phyloP scores from a whole-genome alignment of 345 rosid species.

The Crucihimalaya himalaica region DNA sequence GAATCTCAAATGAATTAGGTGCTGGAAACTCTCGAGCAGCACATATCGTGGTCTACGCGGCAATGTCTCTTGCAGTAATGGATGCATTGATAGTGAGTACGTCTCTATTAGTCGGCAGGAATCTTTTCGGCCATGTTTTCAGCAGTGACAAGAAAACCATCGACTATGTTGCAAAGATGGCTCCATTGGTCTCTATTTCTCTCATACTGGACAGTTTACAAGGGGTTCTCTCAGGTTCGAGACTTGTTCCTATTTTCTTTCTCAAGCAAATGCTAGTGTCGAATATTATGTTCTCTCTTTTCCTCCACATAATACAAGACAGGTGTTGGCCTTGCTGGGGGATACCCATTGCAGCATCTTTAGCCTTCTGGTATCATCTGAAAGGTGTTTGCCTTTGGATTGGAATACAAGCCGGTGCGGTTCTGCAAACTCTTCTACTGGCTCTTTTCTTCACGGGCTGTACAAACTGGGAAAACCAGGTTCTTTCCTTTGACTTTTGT shows the following conservation, averaged over 20 bases:
- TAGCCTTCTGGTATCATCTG: conserved; percentile 61
- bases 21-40: conserved; percentile 66
- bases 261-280: not conserved
- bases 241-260: not conserved
- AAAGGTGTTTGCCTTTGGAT: conserved; percentile 74
- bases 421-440: conserved; percentile 54
- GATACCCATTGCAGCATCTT: conserved; percentile 54
- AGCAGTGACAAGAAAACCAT: conserved; percentile 76
- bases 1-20: conserved; percentile 78
- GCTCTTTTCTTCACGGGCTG: conserved; percentile 50
- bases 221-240: conserved; percentile 66
- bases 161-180: conserved; percentile 61
- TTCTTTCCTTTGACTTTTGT: conserved; percentile 10
- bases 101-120: conserved; percentile 47
- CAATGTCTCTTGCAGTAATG: conserved; percentile 42
- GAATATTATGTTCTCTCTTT: not conserved
- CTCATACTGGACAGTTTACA: conserved; percentile 65
- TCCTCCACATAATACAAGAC: not conserved
- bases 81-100: conserved; percentile 49
- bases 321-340: conserved; percentile 46
- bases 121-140: conserved; percentile 61
- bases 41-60: conserved; percentile 46
- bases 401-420: conserved; percentile 67
- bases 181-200: conserved; percentile 68
- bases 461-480: conserved; percentile 73